Evolutionary conservation across 192 early-diverging fungal genomes (phyloP), one percentile per base, ranked within the genome.

Genomic region (Phycomyces nitens): DNA sequence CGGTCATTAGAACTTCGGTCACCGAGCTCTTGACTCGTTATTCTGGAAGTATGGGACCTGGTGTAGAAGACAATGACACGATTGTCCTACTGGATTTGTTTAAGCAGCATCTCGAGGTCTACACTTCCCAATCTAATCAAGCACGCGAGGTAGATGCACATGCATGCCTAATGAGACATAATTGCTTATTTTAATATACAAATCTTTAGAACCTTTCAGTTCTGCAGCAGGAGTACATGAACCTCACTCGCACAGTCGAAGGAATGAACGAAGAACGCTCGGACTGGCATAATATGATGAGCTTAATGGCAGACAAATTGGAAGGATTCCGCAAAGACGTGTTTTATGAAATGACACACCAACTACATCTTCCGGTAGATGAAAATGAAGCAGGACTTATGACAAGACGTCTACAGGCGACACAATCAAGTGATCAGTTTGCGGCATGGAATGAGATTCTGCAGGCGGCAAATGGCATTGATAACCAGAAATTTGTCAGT

Each of bases 301-400:
- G 43, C n/a, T 60, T 50, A 41, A 65, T 72, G 64, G 70, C 70
- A 1, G 52, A 52, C 26, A 64, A 65, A 18, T 49, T 72, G 10
- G 70, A 62, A n/a, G 70, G 66, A 2, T 40, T 62, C 23, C 50
- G 64, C n/a, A 62, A 57, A 24, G 54, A 47, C 27, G 49, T 72
- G 1, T 42, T 72, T 18, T 61, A 41, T 50, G 64, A 66, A 41
- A 38, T 72, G 12, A 66, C 60, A 10, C 62, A 66, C 39, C 64
- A 72, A 8, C 49, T 72, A 18, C 70, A 72, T 20, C 27, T 72
- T n/a, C 54, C 70, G 1, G 59, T 66, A 12, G 61, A 71, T 12
- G 69, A 65, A 51, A 52, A 53, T 42, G 69, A 71, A 18, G 57
- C 58, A 15, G 53, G 49, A 43, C 52, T 21, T 55, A 56, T 42